phyloP scores from a whole-genome alignment of 108 stramenopile species.

The Nitzschia palea region DNA sequence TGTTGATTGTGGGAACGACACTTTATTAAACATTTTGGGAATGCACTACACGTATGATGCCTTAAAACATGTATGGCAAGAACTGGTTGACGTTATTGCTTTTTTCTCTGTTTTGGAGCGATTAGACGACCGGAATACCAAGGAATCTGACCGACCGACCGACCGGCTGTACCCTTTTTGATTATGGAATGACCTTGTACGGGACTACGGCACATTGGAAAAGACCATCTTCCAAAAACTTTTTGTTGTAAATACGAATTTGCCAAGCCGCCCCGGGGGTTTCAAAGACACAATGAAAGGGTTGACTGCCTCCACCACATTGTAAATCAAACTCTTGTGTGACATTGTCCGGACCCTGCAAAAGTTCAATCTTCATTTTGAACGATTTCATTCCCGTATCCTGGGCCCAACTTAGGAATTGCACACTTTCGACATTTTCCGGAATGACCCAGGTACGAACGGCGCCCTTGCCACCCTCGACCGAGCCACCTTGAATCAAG shows the following conservation, averaged over 20 bases:
- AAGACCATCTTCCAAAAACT: conserved; percentile 59
- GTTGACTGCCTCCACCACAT: conserved; percentile 65
- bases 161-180: no score
- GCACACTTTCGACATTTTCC: conserved; percentile 60
- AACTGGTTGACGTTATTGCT: no score
- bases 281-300: conserved; percentile 60
- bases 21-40: no score
- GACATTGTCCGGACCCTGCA: conserved; percentile 69
- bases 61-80: no score
- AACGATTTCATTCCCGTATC: conserved; percentile 72
- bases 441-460: conserved; percentile 66
- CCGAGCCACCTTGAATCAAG: conserved; percentile 49
- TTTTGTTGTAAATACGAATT: conserved; percentile 58
- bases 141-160: no score
- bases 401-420: conserved; percentile 56
- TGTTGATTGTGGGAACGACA: no score
- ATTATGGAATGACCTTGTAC: no score
- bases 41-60: no score
- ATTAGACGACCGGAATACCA: no score
- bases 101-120: no score
- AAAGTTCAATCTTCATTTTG: conserved; percentile 63
- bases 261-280: conserved; percentile 62
- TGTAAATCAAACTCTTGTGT: conserved; percentile 61
- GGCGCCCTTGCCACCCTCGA: conserved; percentile 39
- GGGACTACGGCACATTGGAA: conserved; percentile 54